Base-by-base conservation (phyloP, 2,329 filamentous ascomycete genomes). In the Aphanocladium album region DNA sequence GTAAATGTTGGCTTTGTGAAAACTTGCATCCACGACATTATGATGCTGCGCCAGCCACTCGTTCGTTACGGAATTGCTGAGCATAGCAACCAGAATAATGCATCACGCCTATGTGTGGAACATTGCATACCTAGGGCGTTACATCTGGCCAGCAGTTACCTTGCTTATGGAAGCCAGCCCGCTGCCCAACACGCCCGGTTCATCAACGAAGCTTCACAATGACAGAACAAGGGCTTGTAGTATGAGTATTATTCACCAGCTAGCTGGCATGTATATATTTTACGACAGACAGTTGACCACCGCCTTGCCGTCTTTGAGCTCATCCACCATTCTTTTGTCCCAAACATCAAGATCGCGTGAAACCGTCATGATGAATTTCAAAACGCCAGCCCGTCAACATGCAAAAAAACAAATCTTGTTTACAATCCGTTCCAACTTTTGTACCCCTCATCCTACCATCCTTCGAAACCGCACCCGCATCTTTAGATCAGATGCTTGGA, bases 401-500 rank as follows among this genome's bases (percentile, higher is more conserved):
- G 45, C n/a, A 39, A 35, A 56, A 56, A 25, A 25, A 45, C 6
- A 9, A n/a, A 39, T 43, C 23, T 17, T 16, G n/a, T n/a, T 27
- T 35, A 33, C n/a, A 49, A 19, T 12, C 12, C 27, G 25, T 17
- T 12, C 17, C 33, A 1, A 19, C 14, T 27, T 11, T 23, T 5
- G n/a, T 47, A 19, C 27, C 16, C 25, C 39, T 33, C 17, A 7
- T 46, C 49, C 21, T 21, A 14, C 5, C 21, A 35, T 6, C 2
- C 35, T 30, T 27, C 16, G 12, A 8, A 7, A 27, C 0, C 16
- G 7, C 16, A 12, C 3, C 30, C 14, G 12, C 45, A 47, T 8
- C 16, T 21, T 52, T 71, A 76, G 63, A 76, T 76, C 59, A 76
- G 67, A 62, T 76, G 74, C 72, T 76, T 76, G 60, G 73, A 76